Evolutionary conservation across 768 basidiomycete genomes (phyloP), one percentile per base, ranked within the genome.

Genomic region (Tricholoma furcatifolium): DNA sequence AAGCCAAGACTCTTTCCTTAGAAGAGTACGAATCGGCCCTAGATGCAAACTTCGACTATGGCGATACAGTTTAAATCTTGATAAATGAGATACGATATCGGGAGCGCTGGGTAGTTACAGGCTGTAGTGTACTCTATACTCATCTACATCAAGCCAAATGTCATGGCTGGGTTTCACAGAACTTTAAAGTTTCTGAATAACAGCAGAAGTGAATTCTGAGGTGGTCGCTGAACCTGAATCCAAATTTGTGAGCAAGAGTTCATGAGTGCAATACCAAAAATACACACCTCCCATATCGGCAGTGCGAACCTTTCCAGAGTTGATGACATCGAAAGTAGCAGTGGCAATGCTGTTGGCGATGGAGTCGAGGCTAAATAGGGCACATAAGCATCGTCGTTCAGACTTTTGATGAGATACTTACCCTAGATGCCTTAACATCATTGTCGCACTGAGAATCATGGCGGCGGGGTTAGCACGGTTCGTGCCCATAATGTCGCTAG

Each of bases 391-490:
- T 18, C n/a, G n/a, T n/a, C n/a, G n/a, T n/a, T n/a, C n/a, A n/a
- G 27, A 31, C 39, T 36, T 14, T 27, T 24, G n/a, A 38, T 15
- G 15, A 23, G 1, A 27, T 32, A 67, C 84, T 65, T 73, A 93
- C 83, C 96, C 96, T 54, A 98, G 84, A 70, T 97, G 94, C 62
- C 96, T 82, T 58, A 99, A 84, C 87, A 99, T 91, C 87, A 99
- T 96, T 36, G 96, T 95, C 31, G 96, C 90, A 58, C 91, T 94
- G 54, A 98, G 84, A 67, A 99, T 88, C 85, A 98, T 95, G 32
- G 96, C 97, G 42, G 95, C 89, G 12, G 97, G 97, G 77, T 99
- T 99, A 57, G 93, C 93, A 58, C 87, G 85, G 77, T 93, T 91
- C 55, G 90, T 92, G 60, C 93, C 93, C 87, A 96, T 98, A 73